Base-by-base conservation (phyloP, 306 rosid genomes). In the Luffa aegyptiaca region DNA sequence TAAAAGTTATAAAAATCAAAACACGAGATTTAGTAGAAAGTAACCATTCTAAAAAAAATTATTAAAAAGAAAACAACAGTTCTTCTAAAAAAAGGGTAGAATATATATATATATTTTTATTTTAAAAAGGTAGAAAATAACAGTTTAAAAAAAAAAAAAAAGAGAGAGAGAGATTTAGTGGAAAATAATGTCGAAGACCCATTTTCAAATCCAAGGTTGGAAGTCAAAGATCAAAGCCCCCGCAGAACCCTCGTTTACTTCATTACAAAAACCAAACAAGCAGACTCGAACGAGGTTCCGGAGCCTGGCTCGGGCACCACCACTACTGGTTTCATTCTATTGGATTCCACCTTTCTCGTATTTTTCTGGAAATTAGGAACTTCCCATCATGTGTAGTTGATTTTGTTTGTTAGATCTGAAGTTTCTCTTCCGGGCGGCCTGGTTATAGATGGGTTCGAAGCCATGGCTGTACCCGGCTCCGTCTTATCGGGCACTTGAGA, bases 381-480 rank as follows among this genome's bases (percentile, higher is more conserved):
- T 16, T 81, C 78, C 88, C 85, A 86, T 85, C 84, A 58, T 70
- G 57, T 39, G 45, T 41, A 4, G 14, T 42, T 77, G 16, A 10
- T 44, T 17, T 76, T 7, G 57, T 66, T 76, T 42, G 70, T 20
- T 33, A 39, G 84, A 75, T 86, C 80, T 65, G 79, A 42, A 48
- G 3, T 8, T 69, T 70, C 58, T 21, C 33, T 51, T 63, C 5
- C 85, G 80, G 81, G 44, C 7, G 69, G 42, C 65, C 9, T 73
- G 49, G 51, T 77, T 10, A 21, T 35, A 14, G 78, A 90, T 96
- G 99, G 94, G 89, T 74, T 86, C 99, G 48, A 96, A 93, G 88
- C 97, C 96, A 61, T 91, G 97, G 99, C 88, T 93, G 2, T 51
- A 85, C 76, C 99, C 99, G 36, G 99, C 99, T 84, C 90, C 99